Base-by-base conservation (phyloP, 371 early-diverging fungal genomes). In the Rhizopus microsporus region DNA sequence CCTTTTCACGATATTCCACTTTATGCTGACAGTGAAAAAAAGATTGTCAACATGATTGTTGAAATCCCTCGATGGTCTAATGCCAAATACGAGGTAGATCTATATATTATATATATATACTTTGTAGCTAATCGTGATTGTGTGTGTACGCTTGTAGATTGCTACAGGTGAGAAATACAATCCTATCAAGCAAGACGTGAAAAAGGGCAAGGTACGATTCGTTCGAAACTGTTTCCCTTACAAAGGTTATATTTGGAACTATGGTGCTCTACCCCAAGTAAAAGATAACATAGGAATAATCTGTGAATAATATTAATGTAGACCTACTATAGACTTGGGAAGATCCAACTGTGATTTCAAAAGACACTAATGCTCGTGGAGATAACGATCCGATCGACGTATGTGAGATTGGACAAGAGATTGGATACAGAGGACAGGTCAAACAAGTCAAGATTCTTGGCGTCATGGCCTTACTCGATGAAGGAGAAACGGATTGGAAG, bases 231-330 rank as follows among this genome's bases (percentile, higher is more conserved):
- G 97, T 66, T 99, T 98, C 89, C 99, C 99, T 30, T 95, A 95
- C 88, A 95, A 98, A 67, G 99, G 99, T 40, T 99, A 99, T 81
- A 94, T 97, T 71, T 99, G 99, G 99, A 99, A 99, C 87, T 99
- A 99, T 71, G 99, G 99, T 54, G 98, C 99, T 34, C 80, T 99
- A 62, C 99, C 99, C 34, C 93, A 92, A 78, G 88, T 87, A 80
- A 55, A 34, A 29, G n/a, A 17, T 15, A 12, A 48, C 42, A 42
- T 35, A 15, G 1, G 15, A 9, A 15, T 29, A 30, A 13, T 3
- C 12, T 9, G 8, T 33, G 12, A 30, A 15, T 31, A 53, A 32
- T 23, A 4, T n/a, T 32, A 37, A 15, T 32, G n/a, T 32, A 7
- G 33, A 1, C 23, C 23, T 23, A 7, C 1, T 13, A 17, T 40